These are phyloP conservation scores for Vinca minor DNA, from an alignment of 257 asterid genomes.

Conservation along the genomic window DNA sequence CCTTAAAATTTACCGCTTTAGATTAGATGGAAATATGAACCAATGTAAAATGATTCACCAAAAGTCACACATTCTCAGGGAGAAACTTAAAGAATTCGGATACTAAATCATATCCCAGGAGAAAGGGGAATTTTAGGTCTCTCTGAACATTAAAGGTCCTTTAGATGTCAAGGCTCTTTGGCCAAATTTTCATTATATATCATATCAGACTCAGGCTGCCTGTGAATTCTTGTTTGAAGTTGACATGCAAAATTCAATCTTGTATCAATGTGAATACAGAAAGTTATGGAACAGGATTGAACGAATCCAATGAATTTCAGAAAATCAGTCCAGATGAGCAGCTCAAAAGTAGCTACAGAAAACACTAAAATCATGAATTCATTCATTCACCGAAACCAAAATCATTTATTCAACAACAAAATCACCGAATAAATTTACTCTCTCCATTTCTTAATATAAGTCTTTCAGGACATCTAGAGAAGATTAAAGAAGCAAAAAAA, in stretches of 20 bases:
- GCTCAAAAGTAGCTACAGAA: neutral
- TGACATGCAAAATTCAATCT: slow-evolving; percentile 1
- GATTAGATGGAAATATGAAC: neutral
- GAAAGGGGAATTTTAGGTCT: neutral
- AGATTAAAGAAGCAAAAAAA: too few relatives aligned
- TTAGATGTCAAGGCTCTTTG: neutral
- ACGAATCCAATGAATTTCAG: neutral
- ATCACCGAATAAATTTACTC: neutral
- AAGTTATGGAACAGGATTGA: neutral
- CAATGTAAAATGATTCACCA: neutral
- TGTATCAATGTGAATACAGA: neutral
- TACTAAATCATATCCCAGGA: neutral
- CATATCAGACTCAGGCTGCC: neutral
- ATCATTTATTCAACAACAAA: neutral
- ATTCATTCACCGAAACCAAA: neutral
- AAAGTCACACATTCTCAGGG: neutral
- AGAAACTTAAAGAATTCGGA: neutral
- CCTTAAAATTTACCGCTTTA: neutral
- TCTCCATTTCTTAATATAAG: too few relatives aligned
- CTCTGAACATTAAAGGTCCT: neutral
- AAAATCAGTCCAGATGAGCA: neutral
- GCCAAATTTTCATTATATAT: neutral
- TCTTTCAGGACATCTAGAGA: too few relatives aligned
- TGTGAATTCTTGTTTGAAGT: neutral
- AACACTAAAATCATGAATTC: neutral